Evolutionary conservation across 768 basidiomycete species (phyloP), one percentile per base, ranked within the genome.

Genomic region (Trametes villosa): DNA sequence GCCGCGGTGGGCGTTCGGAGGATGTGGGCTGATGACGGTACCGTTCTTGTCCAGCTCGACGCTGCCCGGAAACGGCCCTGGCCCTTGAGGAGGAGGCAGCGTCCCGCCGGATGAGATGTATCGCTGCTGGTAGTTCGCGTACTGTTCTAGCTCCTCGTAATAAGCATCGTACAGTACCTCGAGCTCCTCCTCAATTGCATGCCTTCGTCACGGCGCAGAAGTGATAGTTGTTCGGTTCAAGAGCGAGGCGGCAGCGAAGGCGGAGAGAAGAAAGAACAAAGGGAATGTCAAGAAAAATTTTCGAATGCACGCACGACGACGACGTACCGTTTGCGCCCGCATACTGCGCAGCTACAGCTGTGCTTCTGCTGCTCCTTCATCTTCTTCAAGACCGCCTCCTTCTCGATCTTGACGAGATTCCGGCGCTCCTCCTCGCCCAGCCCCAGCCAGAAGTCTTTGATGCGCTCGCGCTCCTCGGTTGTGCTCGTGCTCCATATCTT

Each of bases 301-400:
- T 68, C 62, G 33, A 18, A 50, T 26, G 57, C 73, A 65, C 59
- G 60, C 68, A 53, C 66, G 74, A 73, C 60, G 62, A 65, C 68
- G 68, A 85, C 91, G 63, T 70, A 92, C 92, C 96, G 90, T 83
- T 99, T 99, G 73, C 96, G 81, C 56, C 96, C 94, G 79, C 96
- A 96, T 33, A 98, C 92, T 38, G 96, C 94, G 79, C 96, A 96
- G 62, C 88, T 88, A 73, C 97, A 99, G 62, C 88, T 89, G 73
- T 98, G 94, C 71, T 92, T 91, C 84, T 98, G 95, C 80, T 98
- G 93, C 76, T 99, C 97, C 81, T 98, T 98, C 95, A 99, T 99
- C 86, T 98, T 98, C 77, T 86, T 86, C 59, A 98, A 78, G 30
- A 98, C 96, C 26, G 94, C 94, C 74, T 98, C 96, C 78, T 98